phyloP scores from a whole-genome alignment of 2,329 filamentous ascomycete genomes.

The Zymoseptoria brevis region DNA sequence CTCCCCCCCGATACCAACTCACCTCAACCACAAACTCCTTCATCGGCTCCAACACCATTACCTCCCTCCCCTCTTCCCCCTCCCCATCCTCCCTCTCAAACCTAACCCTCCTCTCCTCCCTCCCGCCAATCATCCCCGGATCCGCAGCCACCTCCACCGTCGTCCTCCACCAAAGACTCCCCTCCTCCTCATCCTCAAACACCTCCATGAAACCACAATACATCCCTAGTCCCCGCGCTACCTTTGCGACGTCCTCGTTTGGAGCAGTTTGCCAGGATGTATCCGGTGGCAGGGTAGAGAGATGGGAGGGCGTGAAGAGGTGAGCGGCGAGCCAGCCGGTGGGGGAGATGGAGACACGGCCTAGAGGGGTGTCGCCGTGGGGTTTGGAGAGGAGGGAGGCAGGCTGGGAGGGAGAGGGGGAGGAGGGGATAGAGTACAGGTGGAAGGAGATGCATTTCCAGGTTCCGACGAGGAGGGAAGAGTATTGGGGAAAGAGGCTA shows the following conservation, averaged over 20 bases:
- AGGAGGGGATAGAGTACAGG: conserved; percentile 6
- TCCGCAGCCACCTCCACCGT: conserved; percentile 19
- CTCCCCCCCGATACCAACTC: conserved; percentile 1
- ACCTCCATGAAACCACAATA: conserved; percentile 22
- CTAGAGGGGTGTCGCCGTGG: conserved; percentile 19
- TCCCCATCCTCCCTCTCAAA: conserved; percentile 16
- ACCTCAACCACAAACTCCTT: conserved; percentile 16
- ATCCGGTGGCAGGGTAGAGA: no score
- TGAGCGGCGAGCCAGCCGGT: conserved; percentile 20
- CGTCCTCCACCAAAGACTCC: conserved; percentile 17
- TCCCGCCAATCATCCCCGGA: conserved; percentile 16
- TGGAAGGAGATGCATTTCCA: conserved; percentile 23
- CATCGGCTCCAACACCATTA: conserved; percentile 19
- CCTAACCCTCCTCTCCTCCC: conserved; percentile 17
- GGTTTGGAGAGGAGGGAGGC: conserved; percentile 16
- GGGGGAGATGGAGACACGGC: conserved; percentile 17
- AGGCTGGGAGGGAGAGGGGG: not conserved
- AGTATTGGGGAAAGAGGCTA: conserved; percentile 6
- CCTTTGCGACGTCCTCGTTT: conserved; percentile 18
- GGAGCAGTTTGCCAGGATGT: conserved; percentile 14
- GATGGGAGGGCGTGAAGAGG: conserved; percentile 13
- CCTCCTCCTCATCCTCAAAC: conserved; percentile 14
- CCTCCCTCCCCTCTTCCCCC: conserved; percentile 11
- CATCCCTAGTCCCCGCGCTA: conserved; percentile 17
- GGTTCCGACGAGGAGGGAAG: conserved; percentile 14